These are phyloP conservation scores for Fonsecaea pugnacius DNA, from an alignment of 2,329 filamentous ascomycete species.

Conservation along the genomic window DNA sequence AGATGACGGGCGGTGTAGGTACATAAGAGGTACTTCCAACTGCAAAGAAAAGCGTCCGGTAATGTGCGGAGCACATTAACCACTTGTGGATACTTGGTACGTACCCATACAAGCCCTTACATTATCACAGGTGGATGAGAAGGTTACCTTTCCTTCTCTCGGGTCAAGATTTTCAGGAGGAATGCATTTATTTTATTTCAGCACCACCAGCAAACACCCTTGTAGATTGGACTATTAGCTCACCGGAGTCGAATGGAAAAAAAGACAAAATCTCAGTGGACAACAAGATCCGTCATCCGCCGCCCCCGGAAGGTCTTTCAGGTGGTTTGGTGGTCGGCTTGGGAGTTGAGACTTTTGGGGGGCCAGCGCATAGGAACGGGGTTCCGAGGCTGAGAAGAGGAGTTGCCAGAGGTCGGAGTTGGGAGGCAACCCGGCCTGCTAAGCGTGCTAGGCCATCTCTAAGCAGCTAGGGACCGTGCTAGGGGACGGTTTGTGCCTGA, in stretches of 20 bases:
- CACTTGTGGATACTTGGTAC: not conserved
- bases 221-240: not conserved
- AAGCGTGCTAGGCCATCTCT: not conserved
- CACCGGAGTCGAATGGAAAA: slow-evolving; percentile 2
- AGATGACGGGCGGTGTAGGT: not conserved
- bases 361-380: not conserved
- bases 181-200: slow-evolving; percentile 4
- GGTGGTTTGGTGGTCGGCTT: slow-evolving; percentile 4
- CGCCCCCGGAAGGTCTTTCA: not conserved
- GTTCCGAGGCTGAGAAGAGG: slow-evolving; percentile 2
- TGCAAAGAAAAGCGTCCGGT: not conserved
- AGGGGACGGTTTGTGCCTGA: slow-evolving; percentile 3
- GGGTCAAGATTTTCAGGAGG: slow-evolving; percentile 8
- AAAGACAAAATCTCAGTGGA: slow-evolving; percentile 8
- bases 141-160: not conserved
- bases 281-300: slow-evolving; percentile 16
- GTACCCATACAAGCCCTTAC: not conserved
- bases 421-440: not conserved
- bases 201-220: not conserved
- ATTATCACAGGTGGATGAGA: not conserved
- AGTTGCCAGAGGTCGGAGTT: slow-evolving; percentile 11
- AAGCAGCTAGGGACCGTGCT: not conserved
- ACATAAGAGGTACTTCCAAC: not conserved
- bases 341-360: slow-evolving; percentile 1
- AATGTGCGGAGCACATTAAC: not conserved